phyloP scores from a whole-genome alignment of 1,284 basidiomycete species.

The Ceratobasidium sp. region DNA sequence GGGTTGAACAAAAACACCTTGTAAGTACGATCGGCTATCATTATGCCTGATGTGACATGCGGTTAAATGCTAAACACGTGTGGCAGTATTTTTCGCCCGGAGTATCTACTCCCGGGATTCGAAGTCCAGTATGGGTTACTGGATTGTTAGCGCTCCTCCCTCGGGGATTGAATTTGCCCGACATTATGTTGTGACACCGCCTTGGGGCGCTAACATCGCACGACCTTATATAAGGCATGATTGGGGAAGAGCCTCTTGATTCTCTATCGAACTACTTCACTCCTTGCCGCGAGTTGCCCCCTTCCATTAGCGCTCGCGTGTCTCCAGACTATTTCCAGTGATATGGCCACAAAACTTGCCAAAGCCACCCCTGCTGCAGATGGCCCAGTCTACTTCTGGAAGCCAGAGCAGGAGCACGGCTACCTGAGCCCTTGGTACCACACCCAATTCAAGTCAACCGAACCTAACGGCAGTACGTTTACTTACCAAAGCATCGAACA shows the following conservation, averaged over 20 bases:
- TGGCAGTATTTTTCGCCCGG: no score
- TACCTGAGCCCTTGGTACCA: constrained; percentile 39
- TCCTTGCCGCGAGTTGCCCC: background rate
- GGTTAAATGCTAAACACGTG: no score
- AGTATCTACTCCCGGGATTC: no score
- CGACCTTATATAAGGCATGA: background rate
- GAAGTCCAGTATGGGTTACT: background rate
- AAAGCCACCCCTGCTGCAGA: background rate
- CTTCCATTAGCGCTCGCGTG: background rate
- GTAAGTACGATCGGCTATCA: no score
- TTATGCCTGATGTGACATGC: no score
- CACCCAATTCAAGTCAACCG: constrained; percentile 26
- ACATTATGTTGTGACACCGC: background rate
- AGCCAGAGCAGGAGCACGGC: constrained; percentile 39
- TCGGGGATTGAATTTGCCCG: background rate
- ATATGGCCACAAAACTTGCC: background rate
- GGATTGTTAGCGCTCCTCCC: background rate
- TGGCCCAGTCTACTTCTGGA: constrained; percentile 35
- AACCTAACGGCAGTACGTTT: constrained; percentile 28
- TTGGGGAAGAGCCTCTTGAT: background rate
- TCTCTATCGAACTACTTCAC: background rate
- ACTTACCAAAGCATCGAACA: constrained; percentile 32
- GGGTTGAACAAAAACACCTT: no score
- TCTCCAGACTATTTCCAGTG: background rate
- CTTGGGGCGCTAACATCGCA: background rate